Evolutionary conservation across 2,329 filamentous ascomycete genomes (phyloP), one percentile per base, ranked within the genome.

Genomic region (Ophiocordyceps robertsii): DNA sequence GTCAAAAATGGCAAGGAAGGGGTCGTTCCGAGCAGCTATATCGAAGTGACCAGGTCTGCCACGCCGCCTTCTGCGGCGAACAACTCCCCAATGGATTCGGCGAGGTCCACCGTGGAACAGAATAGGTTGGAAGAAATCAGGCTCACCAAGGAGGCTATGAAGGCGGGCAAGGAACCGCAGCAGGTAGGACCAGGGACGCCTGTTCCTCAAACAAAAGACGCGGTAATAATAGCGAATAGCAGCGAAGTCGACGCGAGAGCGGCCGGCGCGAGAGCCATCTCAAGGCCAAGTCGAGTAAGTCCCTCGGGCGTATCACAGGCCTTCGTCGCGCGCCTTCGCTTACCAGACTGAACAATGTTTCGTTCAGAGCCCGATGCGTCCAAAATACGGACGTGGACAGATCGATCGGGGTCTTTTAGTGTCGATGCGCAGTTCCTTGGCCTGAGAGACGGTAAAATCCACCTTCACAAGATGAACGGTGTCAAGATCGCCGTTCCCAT

Each of bases 401-500:
- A 98, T 63, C 79, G 92, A 51, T 87, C 87, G 31, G 92, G 90
- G 54, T 90, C 89, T 1, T 98, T 98, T 66, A 96, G 87, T 53
- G 92, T 98, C 43, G 92, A 96, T 51, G 92, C 92, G 14, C 87
- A 98, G 59, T 98, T 96, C 56, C 77, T 98, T 41, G 90, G 88
- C 27, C 73, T 96, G 41, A 87, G 87, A 59, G 92, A 96, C 58
- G 87, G 89, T 49, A 96, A 96, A 63, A 93, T 98, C 50, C 93
- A 98, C 62, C 70, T 98, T 19, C 92, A 98, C 69, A 98, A 98
- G 67, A 75, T 87, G 64, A 98, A 98, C 58, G 92, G 92, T 32
- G 88, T 98, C 54, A 96, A 96, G 64, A 98, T 98, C 62, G 92
- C 92, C 9, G 92, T 98, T 4, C 92, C 92, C 3, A 78, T 96